Evolutionary conservation across 2,329 filamentous ascomycete genomes (phyloP).

Genomic region (Pleomassaria siparia): DNA sequence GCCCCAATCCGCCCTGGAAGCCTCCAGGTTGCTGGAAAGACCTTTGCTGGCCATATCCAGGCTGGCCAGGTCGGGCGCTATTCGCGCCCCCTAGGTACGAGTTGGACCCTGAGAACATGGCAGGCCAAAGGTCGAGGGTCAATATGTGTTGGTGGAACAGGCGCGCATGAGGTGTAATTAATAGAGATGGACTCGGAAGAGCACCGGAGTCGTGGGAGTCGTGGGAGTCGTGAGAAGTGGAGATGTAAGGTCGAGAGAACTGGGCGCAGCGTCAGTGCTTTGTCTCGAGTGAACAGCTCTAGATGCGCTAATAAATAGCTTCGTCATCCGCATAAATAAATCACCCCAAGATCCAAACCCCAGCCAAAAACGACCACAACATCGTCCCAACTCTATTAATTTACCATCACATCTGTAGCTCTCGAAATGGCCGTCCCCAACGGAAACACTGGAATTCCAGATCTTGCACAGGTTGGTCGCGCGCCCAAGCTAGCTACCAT

Average conservation of each 20-base stretch:
- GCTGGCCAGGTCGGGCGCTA: slow-evolving; percentile 67
- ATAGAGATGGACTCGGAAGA: slow-evolving; percentile 14
- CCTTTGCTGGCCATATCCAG: slow-evolving; percentile 51
- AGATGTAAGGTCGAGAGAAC: slow-evolving; percentile 18
- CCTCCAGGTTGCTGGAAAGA: slow-evolving; percentile 58
- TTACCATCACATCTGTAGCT: slow-evolving; percentile 8
- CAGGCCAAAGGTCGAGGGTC: slow-evolving; percentile 25
- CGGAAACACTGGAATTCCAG: slow-evolving; percentile 25
- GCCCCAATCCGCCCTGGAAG: slow-evolving; percentile 47
- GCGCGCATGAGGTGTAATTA: slow-evolving; percentile 22
- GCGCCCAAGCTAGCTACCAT: no score
- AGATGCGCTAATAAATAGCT: slow-evolving; percentile 26
- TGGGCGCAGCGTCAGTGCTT: slow-evolving; percentile 21
- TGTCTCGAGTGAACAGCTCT: slow-evolving; percentile 18
- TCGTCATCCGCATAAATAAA: slow-evolving; percentile 38
- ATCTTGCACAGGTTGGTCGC: slow-evolving; percentile 37
- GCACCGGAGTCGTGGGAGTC: slow-evolving; percentile 18
- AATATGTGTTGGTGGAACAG: slow-evolving; percentile 10
- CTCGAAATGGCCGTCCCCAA: slow-evolving; percentile 17
- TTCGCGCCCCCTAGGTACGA: slow-evolving; percentile 80
- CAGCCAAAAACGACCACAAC: slow-evolving; percentile 11
- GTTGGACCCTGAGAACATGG: slow-evolving; percentile 90
- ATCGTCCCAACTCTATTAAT: slow-evolving; percentile 6
- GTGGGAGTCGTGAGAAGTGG: slow-evolving; percentile 19
- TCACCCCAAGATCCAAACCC: slow-evolving; percentile 17